Conservation (phyloP, 2,329 filamentous ascomycete genomes). For the Diaporthe velutina region DNA sequence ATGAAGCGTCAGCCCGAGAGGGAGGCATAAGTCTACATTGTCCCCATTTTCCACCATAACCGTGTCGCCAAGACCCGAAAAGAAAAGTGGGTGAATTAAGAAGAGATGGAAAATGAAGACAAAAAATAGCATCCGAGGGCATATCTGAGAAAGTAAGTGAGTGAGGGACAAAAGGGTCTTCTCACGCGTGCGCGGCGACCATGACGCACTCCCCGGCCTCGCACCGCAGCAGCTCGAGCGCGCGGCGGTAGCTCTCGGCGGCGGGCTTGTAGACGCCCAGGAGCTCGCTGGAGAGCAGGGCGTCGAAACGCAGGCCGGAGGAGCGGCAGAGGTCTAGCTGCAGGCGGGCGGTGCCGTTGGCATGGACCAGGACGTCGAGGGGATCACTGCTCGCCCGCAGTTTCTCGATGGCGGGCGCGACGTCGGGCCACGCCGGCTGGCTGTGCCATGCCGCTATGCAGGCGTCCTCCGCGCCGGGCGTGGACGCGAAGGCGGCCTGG, state of each 20-base stretch:
- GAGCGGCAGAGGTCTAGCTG: slow-evolving; percentile 65
- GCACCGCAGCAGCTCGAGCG: slow-evolving; percentile 57
- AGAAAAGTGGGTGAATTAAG: too few species aligned
- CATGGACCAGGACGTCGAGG: slow-evolving; percentile 62
- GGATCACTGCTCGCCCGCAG: slow-evolving; percentile 46
- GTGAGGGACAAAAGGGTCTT: too few species aligned
- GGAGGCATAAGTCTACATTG: slow-evolving; percentile 54
- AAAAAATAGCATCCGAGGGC: too few species aligned
- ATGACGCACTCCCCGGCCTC: slow-evolving; percentile 61
- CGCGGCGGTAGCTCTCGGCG: slow-evolving; percentile 59
- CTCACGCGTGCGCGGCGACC: slow-evolving; percentile 63
- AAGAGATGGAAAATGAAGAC: background rate
- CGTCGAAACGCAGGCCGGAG: slow-evolving; percentile 61
- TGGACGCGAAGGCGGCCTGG: slow-evolving; percentile 39
- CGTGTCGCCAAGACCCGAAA: too few species aligned
- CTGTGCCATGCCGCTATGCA: slow-evolving; percentile 60
- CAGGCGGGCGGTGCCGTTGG: slow-evolving; percentile 67
- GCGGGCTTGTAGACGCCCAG: slow-evolving; percentile 63
- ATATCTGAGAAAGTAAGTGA: too few species aligned
- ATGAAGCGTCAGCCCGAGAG: background rate
- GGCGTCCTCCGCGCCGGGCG: slow-evolving; percentile 40
- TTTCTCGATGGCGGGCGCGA: slow-evolving; percentile 54
- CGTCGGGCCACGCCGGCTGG: slow-evolving; percentile 65
- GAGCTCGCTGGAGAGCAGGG: slow-evolving; percentile 66
- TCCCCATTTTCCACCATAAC: too few species aligned